A percentile compares a stretch with the other conserved stretches of the same genome.
phyloP scores from a whole-genome alignment of 345 rosid species.

The thale cress (Arabidopsis thaliana) region TAIR10.1 NC_003070.9:5347001-5347500 shows the following conservation, averaged over 20 bases:
- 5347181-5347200: no score
- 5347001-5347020: constrained; percentile 5
- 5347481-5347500: neutral
- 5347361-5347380: no score
- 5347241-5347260: neutral
- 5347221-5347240: neutral
- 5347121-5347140: no score
- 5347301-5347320: neutral
- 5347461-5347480: neutral
- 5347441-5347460: neutral
- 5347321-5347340: neutral
- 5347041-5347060: neutral
- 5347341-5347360: no score
- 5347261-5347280: no score
- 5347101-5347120: neutral
- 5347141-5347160: no score
- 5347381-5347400: neutral
- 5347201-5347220: no score
- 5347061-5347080: neutral
- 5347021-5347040: neutral
- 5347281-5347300: no score
- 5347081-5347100: neutral
- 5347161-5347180: no score
- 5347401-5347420: neutral
- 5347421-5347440: neutral